Evolutionary conservation across 2,329 filamentous ascomycete species (phyloP), one percentile per base, ranked within the genome.

Genomic region (Raffaelea albimanens): DNA sequence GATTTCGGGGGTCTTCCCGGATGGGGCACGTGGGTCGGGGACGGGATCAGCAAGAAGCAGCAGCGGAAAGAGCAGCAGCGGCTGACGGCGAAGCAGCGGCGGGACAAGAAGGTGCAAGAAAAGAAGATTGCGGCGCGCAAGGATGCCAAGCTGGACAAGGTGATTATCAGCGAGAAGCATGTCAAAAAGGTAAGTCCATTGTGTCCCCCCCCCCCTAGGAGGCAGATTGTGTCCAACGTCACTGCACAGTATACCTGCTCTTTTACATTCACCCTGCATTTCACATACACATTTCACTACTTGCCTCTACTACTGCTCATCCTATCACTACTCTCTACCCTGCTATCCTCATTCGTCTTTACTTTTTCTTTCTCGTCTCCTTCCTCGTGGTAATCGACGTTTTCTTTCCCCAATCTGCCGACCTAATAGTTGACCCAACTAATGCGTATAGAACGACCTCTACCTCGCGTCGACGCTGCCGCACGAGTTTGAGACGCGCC

Each of bases 21-120:
- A 41, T 98, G 93, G 93, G 93, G 93, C 54, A 82, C 75, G 58
- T 96, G 93, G 93, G 78, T 85, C 5, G 93, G 93, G 52, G 81
- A 85, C 16, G 91, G 90, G 18, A 72, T 96, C 53, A 84, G 80
- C 63, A 82, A 80, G 56, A 78, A 77, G 52, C 78, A 85, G 54
- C 74, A 79, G 64, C 80, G 80, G 59, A 68, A 75, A 56, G 81
- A 84, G 59, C 70, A 16, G 5, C 14, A 16, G 14, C 34, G 34
- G 7, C 14, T 38, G 14, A 45, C 46, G 7, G 23, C 25, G 36
- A 38, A 36, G 75, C 78, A 36, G 64, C 78, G 80, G 59, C 68
- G 75, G 56, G 81, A 83, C 59, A 69, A 73, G 21, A 46, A 48
- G 48, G 29, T 34, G 14, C 29, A 18, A 18, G 22, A 87, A 46